Conservation (phyloP, 257 asterid species). For the Solanum paucissectum region DNA sequence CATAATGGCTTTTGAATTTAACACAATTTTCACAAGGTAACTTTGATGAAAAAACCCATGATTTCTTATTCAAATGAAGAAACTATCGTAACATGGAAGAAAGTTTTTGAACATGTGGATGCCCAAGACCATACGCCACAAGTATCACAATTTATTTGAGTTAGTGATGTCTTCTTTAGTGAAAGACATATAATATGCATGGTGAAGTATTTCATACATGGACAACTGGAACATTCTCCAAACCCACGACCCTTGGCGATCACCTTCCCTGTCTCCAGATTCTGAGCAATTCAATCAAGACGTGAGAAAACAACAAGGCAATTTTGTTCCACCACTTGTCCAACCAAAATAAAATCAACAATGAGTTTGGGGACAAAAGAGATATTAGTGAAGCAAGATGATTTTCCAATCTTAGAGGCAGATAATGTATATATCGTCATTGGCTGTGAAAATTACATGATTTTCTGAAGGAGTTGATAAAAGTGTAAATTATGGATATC, state of each 20-base stretch:
- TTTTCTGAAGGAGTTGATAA: not conserved
- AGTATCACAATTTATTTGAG: not conserved
- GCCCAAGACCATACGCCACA: not conserved
- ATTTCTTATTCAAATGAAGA: not conserved
- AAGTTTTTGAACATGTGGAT: not conserved
- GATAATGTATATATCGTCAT: too few species aligned
- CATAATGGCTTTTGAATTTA: not conserved
- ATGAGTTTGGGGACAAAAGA: not conserved
- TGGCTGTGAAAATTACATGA: too few species aligned
- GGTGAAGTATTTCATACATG: not conserved
- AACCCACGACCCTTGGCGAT: not conserved
- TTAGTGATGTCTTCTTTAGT: too few species aligned
- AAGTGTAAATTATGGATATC: not conserved
- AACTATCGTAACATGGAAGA: not conserved
- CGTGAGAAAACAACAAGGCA: not conserved
- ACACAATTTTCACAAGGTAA: not conserved
- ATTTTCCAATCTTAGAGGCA: not conserved
- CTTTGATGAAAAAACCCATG: not conserved
- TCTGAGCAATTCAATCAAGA: not conserved
- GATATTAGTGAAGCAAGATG: too few species aligned
- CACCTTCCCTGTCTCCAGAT: not conserved
- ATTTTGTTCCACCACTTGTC: not conserved
- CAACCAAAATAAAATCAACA: not conserved
- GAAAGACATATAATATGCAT: not conserved
- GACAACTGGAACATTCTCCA: not conserved